phyloP scores from a whole-genome alignment of 1,284 basidiomycete genomes.

The Tetrapyrgos nigripes region DNA sequence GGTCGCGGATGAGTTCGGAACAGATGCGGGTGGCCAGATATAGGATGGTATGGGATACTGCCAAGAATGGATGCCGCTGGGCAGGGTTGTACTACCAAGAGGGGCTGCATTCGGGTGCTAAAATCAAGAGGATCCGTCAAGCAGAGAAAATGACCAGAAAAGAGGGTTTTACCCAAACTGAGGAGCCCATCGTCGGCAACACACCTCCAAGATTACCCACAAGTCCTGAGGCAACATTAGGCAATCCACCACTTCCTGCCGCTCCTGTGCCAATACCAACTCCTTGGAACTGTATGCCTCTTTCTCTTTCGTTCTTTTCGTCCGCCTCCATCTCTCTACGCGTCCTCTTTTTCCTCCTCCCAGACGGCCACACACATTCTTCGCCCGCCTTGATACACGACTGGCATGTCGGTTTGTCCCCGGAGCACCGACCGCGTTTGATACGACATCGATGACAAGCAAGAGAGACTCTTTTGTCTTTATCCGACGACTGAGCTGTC shows the following conservation, averaged over 20 bases:
- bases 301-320: constrained; percentile 28
- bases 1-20: background rate
- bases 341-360: constrained; percentile 43
- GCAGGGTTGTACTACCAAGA: background rate
- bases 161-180: background rate
- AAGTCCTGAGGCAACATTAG: background rate
- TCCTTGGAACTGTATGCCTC: background rate
- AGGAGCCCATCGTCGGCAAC: background rate
- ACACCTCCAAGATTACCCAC: background rate
- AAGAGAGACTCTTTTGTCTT: constrained; percentile 4
- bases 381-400: constrained; percentile 38
- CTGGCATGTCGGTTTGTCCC: constrained; percentile 38
- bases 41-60: background rate
- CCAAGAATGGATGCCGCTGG: background rate
- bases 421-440: constrained; percentile 44
- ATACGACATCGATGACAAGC: constrained; percentile 36
- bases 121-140: too few species aligned
- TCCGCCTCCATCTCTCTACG: constrained; percentile 46
- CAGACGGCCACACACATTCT: constrained; percentile 42
- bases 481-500: too few species aligned
- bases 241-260: background rate
- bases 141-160: too few species aligned
- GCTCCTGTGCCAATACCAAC: background rate
- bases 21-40: background rate
- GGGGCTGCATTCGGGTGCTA: background rate